A percentile compares a stretch with the other conserved stretches of the same genome.
These are phyloP conservation scores for Spathaspora girioi DNA, from an alignment of 805 yeast species.

Conservation along the genomic window DNA sequence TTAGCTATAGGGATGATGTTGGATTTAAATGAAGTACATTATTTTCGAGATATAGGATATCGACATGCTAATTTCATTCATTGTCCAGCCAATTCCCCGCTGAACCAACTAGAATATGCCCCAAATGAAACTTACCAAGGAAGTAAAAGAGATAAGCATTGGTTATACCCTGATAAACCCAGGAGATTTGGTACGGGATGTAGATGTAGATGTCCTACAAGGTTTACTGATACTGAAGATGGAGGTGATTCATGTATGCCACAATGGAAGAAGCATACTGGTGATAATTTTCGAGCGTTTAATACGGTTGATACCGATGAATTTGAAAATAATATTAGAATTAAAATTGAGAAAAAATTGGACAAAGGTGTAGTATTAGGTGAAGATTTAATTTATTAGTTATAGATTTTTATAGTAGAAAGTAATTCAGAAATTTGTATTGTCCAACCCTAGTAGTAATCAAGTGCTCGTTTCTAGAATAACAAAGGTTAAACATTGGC, in stretches of 20 bases:
- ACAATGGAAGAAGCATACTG: conserved; percentile 44
- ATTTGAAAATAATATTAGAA: conserved; percentile 19
- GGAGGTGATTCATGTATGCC: conserved; percentile 48
- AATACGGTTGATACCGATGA: conserved; percentile 20
- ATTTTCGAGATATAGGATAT: conserved; percentile 91
- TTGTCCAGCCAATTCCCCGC: conserved; percentile 65
- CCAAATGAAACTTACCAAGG: conserved; percentile 25
- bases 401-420: background rate
- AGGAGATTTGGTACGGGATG: conserved; percentile 66
- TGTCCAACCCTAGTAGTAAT: background rate
- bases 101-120: conserved; percentile 46
- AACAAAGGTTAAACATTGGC: no score
- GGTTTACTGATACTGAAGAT: conserved; percentile 53
- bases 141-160: conserved; percentile 26
- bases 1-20: conserved; percentile 78
- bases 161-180: conserved; percentile 28
- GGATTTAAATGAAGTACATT: conserved; percentile 70
- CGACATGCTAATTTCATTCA: conserved; percentile 76
- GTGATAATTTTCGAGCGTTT: conserved; percentile 21
- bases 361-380: background rate
- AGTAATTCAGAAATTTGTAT: background rate
- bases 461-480: no score
- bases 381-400: background rate
- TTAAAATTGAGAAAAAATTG: conserved; percentile 15
- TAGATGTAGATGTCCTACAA: conserved; percentile 71